Base-by-base conservation (phyloP, 2,329 filamentous ascomycete genomes). In the Herpotrichia juniperi region DNA sequence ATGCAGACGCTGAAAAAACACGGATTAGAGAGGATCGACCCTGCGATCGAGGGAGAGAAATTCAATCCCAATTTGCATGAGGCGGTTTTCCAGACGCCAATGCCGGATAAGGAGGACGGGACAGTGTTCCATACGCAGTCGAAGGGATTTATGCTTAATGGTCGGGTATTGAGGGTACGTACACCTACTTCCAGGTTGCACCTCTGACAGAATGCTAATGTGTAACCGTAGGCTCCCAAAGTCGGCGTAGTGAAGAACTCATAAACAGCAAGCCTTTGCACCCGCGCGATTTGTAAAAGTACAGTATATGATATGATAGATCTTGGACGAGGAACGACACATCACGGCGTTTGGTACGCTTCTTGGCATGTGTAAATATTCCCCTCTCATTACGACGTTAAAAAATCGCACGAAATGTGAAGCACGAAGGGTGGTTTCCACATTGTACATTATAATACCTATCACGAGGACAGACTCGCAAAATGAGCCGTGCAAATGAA, bases 61-160 rank as follows among this genome's bases (percentile, higher is more conserved):
- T 99, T 99, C 81, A 89, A 99, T 79, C 93, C 94, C 61, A 97
- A 97, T 77, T 83, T 90, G 76, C 94, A 97, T 75, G 94, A 99
- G 82, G 94, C 94, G 31, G 94, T 91, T 19, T 97, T 97, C 79
- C 93, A 96, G 87, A 87, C 91, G 9, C 91, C 92, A 37, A 86
- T 91, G 79, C 83, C 87, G 47, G 92, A 86, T 63, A 96, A 96
- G 82, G 89, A 96, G 75, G 87, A 97, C 69, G 91, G 91, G 64
- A 89, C 87, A 50, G 90, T 97, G 69, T 94, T 97, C 79, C 87
- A 88, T 74, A 91, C 91, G 44, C 93, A 97, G 82, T 90, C 91
- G 77, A 97, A 96, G 83, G 94, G 94, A 48, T 99, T 96, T 81
- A 87, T 86, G 77, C 85, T 97, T 59, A 97, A 99, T 73, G 93